Evolutionary conservation across 2,329 filamentous ascomycete genomes (phyloP).

Genomic region (Aureobasidium leucospermi): DNA sequence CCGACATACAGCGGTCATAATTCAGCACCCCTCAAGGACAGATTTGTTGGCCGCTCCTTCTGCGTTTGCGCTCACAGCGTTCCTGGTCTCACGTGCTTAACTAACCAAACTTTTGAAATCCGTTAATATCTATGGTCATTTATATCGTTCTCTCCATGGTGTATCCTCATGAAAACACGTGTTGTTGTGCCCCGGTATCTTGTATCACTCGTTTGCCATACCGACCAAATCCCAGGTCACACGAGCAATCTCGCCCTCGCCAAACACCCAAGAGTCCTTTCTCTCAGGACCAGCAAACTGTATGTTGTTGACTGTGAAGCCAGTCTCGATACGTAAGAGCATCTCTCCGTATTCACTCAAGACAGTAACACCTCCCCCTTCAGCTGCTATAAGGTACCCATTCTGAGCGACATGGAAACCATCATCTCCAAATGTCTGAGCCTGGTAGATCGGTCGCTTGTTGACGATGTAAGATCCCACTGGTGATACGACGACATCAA

Average conservation of each 20-base stretch:
- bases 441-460: slow-evolving; percentile 18
- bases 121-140: too few relatives aligned
- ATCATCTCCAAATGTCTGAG: slow-evolving; percentile 18
- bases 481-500: slow-evolving; percentile 17
- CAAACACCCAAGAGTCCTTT: slow-evolving; percentile 19
- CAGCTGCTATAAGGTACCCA: slow-evolving; percentile 18
- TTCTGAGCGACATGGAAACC: slow-evolving; percentile 19
- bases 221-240: slow-evolving; percentile 8
- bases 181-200: not conserved
- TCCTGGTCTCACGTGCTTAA: too few relatives aligned
- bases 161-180: too few relatives aligned
- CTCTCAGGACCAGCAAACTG: slow-evolving; percentile 18
- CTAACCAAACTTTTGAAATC: too few relatives aligned
- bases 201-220: not conserved
- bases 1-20: too few relatives aligned
- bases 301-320: slow-evolving; percentile 18
- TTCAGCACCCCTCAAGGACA: too few relatives aligned
- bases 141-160: too few relatives aligned
- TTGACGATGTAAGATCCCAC: slow-evolving; percentile 17
- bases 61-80: too few relatives aligned
- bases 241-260: slow-evolving; percentile 16
- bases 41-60: too few relatives aligned
- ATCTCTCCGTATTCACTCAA: slow-evolving; percentile 18
- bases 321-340: slow-evolving; percentile 19
- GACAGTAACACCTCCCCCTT: slow-evolving; percentile 19